Evolutionary conservation across 2,329 filamentous ascomycete genomes (phyloP), one percentile per base, ranked within the genome.

Genomic region (Aspergillus quadricinctus): DNA sequence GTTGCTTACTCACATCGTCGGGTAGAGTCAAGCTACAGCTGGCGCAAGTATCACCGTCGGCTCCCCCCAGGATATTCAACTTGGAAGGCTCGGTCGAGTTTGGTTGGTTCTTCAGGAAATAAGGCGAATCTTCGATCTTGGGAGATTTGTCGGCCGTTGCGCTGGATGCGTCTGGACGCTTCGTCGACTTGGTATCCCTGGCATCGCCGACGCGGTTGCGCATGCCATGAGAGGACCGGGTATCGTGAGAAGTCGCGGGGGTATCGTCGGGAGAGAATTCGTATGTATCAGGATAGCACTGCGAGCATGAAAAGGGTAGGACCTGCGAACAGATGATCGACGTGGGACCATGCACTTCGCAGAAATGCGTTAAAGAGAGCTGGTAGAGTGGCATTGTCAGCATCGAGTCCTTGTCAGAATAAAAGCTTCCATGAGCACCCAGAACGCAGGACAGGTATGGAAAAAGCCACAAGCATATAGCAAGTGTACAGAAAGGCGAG

Each of bases 361-460:
- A 85, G 70, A 85, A 85, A 73, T 85, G 82, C 61, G 82, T 83
- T 61, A 85, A 78, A 65, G 82, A 84, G 67, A 85, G 79, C 82
- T 85, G 65, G 53, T 37, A 57, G 56, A 49, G 48, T 23, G 52
- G 29, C 43, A 46, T 46, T 46, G 43, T 46, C 43, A 46, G 43
- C 21, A 46, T 10, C 19, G 21, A 14, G 19, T 11, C 5, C 49
- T 56, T 52, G 57, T 52, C 50, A 49, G 52, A 52, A 46, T 54
- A 3, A 14, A 37, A 57, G 29, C 21, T n/a, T 45, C 52, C 56
- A 52, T 50, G 45, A 48, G 46, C 37, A 37, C 25, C 46, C 19
- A 43, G 49, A 45, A 41, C 31, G 41, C 50, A 51, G 46, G 48
- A 35, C 31, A 7, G 31, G 7, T 37, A 37, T 37, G 14, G 2